Percentiles rank a stretch among this genome's conserved stretches.
Conservation (phyloP, 306 rosid species). For the Dryas octopetala region DNA sequence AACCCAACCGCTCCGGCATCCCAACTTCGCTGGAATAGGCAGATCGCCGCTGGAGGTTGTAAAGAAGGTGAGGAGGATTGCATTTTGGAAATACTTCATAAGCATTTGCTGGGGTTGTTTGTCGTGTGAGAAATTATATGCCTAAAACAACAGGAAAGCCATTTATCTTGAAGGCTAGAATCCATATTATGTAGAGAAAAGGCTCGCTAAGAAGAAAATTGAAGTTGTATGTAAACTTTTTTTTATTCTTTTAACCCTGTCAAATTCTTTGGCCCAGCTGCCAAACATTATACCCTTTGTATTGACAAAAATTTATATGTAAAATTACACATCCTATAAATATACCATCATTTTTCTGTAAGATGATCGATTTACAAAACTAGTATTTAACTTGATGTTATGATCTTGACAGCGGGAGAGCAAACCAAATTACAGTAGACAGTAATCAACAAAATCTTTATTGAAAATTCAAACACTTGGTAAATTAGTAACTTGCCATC, state of each 20-base stretch:
- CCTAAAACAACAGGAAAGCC: neutral
- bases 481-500: too few relatives aligned
- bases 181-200: neutral
- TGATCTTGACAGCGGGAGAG: too few relatives aligned
- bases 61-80: too few relatives aligned
- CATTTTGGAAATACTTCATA: neutral
- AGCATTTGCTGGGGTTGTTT: slow-evolving; percentile 2
- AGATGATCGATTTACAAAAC: neutral
- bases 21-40: too few relatives aligned
- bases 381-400: too few relatives aligned
- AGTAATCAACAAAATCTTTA: too few relatives aligned
- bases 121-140: neutral
- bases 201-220: neutral
- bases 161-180: neutral
- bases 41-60: too few relatives aligned
- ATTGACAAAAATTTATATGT: neutral
- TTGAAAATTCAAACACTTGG: too few relatives aligned
- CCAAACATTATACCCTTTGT: neutral
- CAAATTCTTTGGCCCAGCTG: slow-evolving; percentile 1
- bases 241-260: neutral
- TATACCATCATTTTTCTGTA: neutral
- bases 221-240: neutral
- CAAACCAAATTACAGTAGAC: too few relatives aligned
- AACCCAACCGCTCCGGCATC: too few relatives aligned
- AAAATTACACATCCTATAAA: neutral